These are phyloP conservation scores for Alectoria sarmentosa DNA, from an alignment of 495 filamentous ascomycete genomes.

Conservation along the genomic window DNA sequence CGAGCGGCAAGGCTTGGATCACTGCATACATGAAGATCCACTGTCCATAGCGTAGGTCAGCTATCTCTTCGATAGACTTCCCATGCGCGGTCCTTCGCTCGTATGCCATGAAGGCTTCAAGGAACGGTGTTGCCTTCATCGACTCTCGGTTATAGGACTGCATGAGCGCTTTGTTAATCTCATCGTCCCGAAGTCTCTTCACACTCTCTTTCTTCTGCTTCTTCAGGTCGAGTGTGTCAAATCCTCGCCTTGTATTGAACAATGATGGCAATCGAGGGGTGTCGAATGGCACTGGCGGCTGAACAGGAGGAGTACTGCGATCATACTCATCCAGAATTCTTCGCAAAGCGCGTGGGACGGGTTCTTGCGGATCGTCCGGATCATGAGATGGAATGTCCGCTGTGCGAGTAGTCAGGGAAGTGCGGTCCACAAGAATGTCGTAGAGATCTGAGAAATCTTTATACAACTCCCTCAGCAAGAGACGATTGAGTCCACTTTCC, in stretches of 20 bases:
- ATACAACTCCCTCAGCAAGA: constrained; percentile 76
- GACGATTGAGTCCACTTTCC: constrained; percentile 75
- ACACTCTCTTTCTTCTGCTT: constrained; percentile 57
- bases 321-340: constrained; percentile 80
- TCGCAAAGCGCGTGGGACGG: constrained; percentile 52
- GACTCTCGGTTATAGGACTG: constrained; percentile 71
- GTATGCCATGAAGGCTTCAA: constrained; percentile 74
- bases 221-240: constrained; percentile 56
- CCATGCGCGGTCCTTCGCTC: constrained; percentile 67
- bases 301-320: constrained; percentile 75
- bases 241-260: constrained; percentile 51
- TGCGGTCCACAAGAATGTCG: constrained; percentile 78
- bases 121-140: constrained; percentile 55
- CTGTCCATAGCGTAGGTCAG: constrained; percentile 71
- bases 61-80: constrained; percentile 64
- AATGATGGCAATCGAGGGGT: constrained; percentile 69
- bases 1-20: constrained; percentile 81
- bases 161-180: constrained; percentile 65
- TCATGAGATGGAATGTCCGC: constrained; percentile 32
- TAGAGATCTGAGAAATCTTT: constrained; percentile 80
- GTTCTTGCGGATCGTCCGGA: constrained; percentile 38
- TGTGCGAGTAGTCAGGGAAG: constrained; percentile 42
- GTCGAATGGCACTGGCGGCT: constrained; percentile 89
- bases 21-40: constrained; percentile 96
- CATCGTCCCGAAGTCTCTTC: constrained; percentile 70